Percentiles rank a stretch among this genome's conserved stretches.
phyloP scores from a whole-genome alignment of 1,139 yeast genomes.

The Sugiyamaella castrensis region DNA sequence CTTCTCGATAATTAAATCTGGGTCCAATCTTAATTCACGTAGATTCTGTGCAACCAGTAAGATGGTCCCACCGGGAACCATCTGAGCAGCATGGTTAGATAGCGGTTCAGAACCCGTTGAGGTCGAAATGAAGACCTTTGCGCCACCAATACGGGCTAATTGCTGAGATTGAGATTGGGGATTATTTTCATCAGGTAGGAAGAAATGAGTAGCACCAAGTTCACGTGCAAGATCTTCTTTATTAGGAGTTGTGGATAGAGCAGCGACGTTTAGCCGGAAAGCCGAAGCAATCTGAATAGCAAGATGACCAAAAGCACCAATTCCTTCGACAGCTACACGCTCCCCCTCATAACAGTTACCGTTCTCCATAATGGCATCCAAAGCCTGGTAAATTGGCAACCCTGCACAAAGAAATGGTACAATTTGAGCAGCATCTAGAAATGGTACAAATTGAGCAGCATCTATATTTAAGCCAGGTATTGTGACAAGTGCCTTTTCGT shows the following conservation, averaged over 20 bases:
- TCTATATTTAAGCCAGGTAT: constrained; percentile 49
- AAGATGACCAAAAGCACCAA: constrained; percentile 59
- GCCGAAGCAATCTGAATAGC: constrained; percentile 53
- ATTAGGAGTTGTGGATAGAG: constrained; percentile 45
- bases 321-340: constrained; percentile 51
- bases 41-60: constrained; percentile 23
- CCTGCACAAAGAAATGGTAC: constrained; percentile 72
- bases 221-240: constrained; percentile 46
- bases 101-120: constrained; percentile 20
- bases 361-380: constrained; percentile 42
- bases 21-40: not conserved
- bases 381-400: constrained; percentile 57
- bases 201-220: constrained; percentile 36
- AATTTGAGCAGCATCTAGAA: constrained; percentile 45
- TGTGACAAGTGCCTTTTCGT: constrained; percentile 51
- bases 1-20: not conserved
- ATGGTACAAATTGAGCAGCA: constrained; percentile 49
- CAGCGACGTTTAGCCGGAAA: constrained; percentile 47
- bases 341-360: constrained; percentile 42
- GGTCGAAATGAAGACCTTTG: constrained; percentile 5
- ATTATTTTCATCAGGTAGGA: constrained; percentile 8
- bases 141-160: constrained; percentile 11
- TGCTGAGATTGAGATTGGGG: constrained; percentile 15
- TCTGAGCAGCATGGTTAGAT: constrained; percentile 27
- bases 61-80: constrained; percentile 29